Conservation (phyloP, 495 filamentous ascomycete species). For the Schizothecium vesticola region DNA sequence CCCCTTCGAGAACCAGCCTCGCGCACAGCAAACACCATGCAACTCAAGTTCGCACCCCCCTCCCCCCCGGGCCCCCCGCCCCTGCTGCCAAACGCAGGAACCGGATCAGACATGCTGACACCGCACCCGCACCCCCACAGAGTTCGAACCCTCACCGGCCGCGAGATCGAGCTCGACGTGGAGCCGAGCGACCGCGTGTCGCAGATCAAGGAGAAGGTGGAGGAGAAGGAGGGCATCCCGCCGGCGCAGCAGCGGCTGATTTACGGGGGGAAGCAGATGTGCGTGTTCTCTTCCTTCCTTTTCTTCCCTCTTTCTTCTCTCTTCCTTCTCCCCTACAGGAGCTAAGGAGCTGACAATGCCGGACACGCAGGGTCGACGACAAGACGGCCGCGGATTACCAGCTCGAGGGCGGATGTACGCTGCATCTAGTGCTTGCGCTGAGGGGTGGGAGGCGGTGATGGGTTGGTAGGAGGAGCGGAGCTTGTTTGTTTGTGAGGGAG, state of each 20-base stretch:
- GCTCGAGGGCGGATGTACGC: constrained; percentile 86
- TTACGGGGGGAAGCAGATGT: constrained; percentile 98
- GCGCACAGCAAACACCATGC: background rate
- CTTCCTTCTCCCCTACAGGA: too few relatives aligned
- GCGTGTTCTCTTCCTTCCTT: constrained; percentile 19
- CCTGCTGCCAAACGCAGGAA: background rate
- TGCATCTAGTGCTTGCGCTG: constrained; percentile 92
- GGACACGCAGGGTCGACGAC: constrained; percentile 69
- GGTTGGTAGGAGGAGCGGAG: too few relatives aligned
- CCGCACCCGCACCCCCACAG: constrained; percentile 38
- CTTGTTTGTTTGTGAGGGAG: background rate
- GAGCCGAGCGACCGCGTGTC: constrained; percentile 86
- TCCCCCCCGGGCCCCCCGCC: background rate
- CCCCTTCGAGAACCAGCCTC: background rate
- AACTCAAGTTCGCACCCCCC: constrained; percentile 4
- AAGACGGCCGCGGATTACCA: constrained; percentile 80
- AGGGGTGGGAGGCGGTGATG: constrained; percentile 56
- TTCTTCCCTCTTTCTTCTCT: background rate
- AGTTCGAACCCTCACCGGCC: constrained; percentile 95
- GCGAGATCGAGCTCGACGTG: constrained; percentile 97
- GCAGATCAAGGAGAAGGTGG: constrained; percentile 95
- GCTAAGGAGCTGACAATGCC: background rate
- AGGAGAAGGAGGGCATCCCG: constrained; percentile 97
- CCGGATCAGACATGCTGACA: background rate
- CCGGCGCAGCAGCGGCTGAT: constrained; percentile 96